These are phyloP conservation scores for Protomyces inundatus DNA, from an alignment of 1,139 yeast species.

Conservation along the genomic window DNA sequence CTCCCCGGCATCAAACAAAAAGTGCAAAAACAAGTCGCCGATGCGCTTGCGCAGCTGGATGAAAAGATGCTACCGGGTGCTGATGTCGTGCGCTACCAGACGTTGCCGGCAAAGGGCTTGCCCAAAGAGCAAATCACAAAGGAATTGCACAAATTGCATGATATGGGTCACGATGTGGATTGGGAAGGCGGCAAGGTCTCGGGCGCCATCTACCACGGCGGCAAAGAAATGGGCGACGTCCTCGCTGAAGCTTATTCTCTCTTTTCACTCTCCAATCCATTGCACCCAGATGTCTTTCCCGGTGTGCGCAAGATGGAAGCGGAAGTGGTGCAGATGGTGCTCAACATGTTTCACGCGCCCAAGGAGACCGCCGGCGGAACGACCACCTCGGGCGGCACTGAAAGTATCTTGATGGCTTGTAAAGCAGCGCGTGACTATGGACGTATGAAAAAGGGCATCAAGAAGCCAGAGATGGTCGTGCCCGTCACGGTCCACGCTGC, in stretches of 20 bases:
- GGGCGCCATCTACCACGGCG: slow-evolving; percentile 97
- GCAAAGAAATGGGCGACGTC: slow-evolving; percentile 60
- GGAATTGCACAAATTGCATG: slow-evolving; percentile 11
- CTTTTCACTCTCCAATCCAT: slow-evolving; percentile 83
- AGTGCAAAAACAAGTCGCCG: slow-evolving; percentile 56
- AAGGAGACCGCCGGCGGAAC: slow-evolving; percentile 67
- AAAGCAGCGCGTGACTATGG: slow-evolving; percentile 72
- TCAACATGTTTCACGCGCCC: slow-evolving; percentile 71
- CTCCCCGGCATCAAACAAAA: slow-evolving; percentile 52
- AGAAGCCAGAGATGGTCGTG: slow-evolving; percentile 78
- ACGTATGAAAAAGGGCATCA: slow-evolving; percentile 57
- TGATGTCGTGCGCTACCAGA: slow-evolving; percentile 46
- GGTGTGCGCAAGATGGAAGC: slow-evolving; percentile 95
- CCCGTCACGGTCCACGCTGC: slow-evolving; percentile 94
- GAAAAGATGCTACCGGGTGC: slow-evolving; percentile 35
- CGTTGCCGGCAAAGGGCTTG: slow-evolving; percentile 58
- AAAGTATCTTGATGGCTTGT: slow-evolving; percentile 77
- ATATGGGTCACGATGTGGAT: slow-evolving; percentile 5
- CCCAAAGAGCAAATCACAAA: slow-evolving; percentile 41
- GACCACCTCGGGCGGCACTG: slow-evolving; percentile 95
- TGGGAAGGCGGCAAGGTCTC: slow-evolving; percentile 65
- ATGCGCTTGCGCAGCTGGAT: slow-evolving; percentile 51
- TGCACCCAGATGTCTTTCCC: slow-evolving; percentile 96
- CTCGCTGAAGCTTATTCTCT: slow-evolving; percentile 72
- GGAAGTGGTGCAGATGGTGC: slow-evolving; percentile 88